A percentile compares a stretch with the other conserved stretches of the same genome.
These are phyloP conservation scores for Sporothrix globosa DNA, from an alignment of 2,329 filamentous ascomycete genomes.

Conservation along the genomic window DNA sequence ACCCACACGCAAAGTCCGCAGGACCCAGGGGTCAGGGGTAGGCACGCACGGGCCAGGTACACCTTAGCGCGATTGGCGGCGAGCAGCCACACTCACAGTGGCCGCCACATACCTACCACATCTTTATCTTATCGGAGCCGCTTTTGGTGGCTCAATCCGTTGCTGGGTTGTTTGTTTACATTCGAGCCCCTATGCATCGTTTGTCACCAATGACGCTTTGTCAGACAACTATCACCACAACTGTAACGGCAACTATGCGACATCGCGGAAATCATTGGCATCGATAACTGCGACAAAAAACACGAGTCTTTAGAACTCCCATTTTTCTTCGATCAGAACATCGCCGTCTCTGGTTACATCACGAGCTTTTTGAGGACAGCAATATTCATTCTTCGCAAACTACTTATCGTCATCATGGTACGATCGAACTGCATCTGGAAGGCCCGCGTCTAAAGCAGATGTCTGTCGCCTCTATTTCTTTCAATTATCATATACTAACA, in stretches of 20 bases:
- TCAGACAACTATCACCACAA: neutral
- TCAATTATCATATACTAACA: neutral
- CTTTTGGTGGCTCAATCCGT: constrained; percentile 10
- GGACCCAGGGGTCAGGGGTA: neutral
- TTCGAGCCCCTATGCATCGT: constrained; percentile 16
- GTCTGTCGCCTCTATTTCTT: no score
- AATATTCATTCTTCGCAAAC: constrained; percentile 1
- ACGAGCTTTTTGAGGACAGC: neutral
- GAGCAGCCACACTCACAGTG: neutral
- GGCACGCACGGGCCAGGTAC: constrained; percentile 11
- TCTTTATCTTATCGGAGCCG: constrained; percentile 29
- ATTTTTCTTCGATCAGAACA: neutral
- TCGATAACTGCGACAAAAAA: neutral
- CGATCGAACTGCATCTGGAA: neutral
- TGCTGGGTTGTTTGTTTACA: constrained; percentile 36
- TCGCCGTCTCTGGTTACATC: neutral
- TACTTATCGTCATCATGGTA: constrained; percentile 3
- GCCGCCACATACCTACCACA: constrained; percentile 13
- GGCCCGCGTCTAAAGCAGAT: no score
- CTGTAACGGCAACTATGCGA: neutral
- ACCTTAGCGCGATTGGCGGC: constrained; percentile 8
- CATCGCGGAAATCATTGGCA: neutral
- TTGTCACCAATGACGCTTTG: constrained; percentile 11
- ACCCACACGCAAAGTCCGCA: no score
- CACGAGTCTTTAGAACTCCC: no score